Percentiles rank a stretch among this genome's conserved stretches.
These are phyloP conservation scores for Apophysomyces trapeziformis DNA, from an alignment of 371 early-diverging fungal genomes.

Conservation along the genomic window DNA sequence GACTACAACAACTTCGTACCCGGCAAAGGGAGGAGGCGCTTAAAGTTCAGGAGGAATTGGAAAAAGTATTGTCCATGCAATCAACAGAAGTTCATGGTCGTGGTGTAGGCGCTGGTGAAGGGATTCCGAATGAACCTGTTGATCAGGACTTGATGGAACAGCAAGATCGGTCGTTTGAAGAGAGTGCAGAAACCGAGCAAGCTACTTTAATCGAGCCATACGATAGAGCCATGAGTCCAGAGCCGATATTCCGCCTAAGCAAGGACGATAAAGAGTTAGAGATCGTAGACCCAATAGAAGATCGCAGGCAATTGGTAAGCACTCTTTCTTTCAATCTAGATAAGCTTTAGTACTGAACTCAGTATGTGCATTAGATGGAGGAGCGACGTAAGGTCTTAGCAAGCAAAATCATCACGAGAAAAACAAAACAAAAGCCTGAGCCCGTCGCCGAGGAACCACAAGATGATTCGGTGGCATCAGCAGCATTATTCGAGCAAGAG, in stretches of 20 bases:
- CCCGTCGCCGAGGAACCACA: conserved; percentile 21
- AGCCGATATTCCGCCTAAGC: conserved; percentile 49
- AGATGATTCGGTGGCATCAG: conserved; percentile 45
- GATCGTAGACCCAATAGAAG: conserved; percentile 66
- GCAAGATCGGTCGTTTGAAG: conserved; percentile 43
- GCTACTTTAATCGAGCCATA: conserved; percentile 46
- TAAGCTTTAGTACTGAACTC: not conserved
- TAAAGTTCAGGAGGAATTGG: conserved; percentile 71
- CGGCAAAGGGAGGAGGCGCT: conserved; percentile 68
- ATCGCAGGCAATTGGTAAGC: conserved; percentile 64
- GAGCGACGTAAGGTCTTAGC: conserved; percentile 61
- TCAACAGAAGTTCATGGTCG: conserved; percentile 52
- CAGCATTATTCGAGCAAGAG: conserved; percentile 68
- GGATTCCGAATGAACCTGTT: conserved; percentile 46
- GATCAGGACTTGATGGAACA: conserved; percentile 48
- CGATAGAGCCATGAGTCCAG: conserved; percentile 71
- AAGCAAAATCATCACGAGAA: conserved; percentile 59
- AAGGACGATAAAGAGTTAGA: conserved; percentile 62
- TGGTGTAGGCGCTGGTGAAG: conserved; percentile 52
- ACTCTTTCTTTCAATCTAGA: not conserved
- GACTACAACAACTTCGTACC: conserved; percentile 72
- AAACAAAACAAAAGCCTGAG: conserved; percentile 31
- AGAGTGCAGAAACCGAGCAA: conserved; percentile 19
- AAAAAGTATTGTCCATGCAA: conserved; percentile 60
- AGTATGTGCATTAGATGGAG: conserved; percentile 44